Percentiles rank a stretch among this genome's conserved stretches.
These are phyloP conservation scores for Solanum chacoense DNA, from an alignment of 305 asterid species.

Conservation along the genomic window DNA sequence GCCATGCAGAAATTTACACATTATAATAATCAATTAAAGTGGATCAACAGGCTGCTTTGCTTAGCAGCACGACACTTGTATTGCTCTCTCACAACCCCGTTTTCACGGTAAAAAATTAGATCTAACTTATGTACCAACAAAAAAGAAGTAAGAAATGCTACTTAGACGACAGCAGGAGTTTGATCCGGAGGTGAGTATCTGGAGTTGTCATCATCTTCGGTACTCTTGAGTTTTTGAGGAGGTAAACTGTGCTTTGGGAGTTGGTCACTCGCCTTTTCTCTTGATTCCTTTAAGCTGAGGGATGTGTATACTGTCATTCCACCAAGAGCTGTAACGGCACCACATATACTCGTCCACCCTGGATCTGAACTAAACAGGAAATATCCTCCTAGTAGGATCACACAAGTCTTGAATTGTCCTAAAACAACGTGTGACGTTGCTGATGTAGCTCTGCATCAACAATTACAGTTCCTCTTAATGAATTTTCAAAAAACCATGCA, in stretches of 20 bases:
- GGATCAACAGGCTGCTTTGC: background rate
- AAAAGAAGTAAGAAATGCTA: background rate
- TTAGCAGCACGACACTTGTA: background rate
- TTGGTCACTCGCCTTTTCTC: conserved; percentile 20
- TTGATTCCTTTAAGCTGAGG: conserved; percentile 36
- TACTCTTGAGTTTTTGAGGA: conserved; percentile 26
- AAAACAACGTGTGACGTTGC: conserved; percentile 78
- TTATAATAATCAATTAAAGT: background rate
- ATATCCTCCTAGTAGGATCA: conserved; percentile 66
- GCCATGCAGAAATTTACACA: background rate
- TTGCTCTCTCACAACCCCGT: background rate
- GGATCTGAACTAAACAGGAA: conserved; percentile 70
- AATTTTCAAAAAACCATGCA: background rate
- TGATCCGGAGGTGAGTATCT: conserved; percentile 14
- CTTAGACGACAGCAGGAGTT: conserved; percentile 22
- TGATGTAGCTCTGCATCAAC: conserved; percentile 58
- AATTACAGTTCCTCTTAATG: background rate
- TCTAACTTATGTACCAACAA: background rate
- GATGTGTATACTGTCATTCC: conserved; percentile 75
- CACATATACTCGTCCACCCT: conserved; percentile 52
- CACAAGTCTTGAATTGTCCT: conserved; percentile 82
- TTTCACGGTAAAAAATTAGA: background rate
- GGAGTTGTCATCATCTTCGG: conserved; percentile 15
- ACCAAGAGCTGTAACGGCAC: conserved; percentile 54
- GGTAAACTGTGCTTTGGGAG: conserved; percentile 40